Evolutionary conservation across 805 yeast species (phyloP).

Genomic region (Teunomyces cretensis): DNA sequence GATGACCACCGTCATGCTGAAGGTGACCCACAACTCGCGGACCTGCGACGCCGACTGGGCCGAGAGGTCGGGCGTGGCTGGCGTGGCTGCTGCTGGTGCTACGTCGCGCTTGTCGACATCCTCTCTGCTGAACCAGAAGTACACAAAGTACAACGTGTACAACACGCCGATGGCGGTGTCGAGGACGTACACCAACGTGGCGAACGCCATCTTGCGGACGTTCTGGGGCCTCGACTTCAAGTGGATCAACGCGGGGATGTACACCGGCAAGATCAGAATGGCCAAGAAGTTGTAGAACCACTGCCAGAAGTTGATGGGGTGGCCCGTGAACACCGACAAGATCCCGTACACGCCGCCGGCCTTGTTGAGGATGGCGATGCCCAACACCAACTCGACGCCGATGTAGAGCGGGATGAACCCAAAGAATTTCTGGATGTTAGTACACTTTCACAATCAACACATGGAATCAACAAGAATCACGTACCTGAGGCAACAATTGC

Average conservation of each 20-base stretch:
- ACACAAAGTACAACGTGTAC: conserved; percentile 72
- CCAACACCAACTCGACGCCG: conserved; percentile 81
- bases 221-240: conserved; percentile 46
- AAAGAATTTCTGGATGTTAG: background rate
- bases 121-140: conserved; percentile 67
- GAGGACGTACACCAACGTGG: conserved; percentile 57
- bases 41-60: conserved; percentile 65
- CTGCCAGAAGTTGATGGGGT: conserved; percentile 77
- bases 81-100: conserved; percentile 22
- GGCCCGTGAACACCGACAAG: conserved; percentile 83
- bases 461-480: too few species aligned
- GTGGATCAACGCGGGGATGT: conserved; percentile 54
- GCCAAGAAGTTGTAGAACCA: conserved; percentile 77
- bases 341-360: conserved; percentile 88
- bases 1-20: conserved; percentile 48
- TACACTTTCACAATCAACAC: too few species aligned
- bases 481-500: conserved; percentile 12
- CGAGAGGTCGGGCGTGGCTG: conserved; percentile 16
- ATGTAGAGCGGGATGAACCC: conserved; percentile 67
- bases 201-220: conserved; percentile 60
- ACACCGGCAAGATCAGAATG: conserved; percentile 60
- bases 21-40: conserved; percentile 55
- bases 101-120: conserved; percentile 21
- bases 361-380: conserved; percentile 78
- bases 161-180: conserved; percentile 69